Evolutionary conservation across 306 rosid genomes (phyloP).

Genomic region (Dryas alaskensis): DNA sequence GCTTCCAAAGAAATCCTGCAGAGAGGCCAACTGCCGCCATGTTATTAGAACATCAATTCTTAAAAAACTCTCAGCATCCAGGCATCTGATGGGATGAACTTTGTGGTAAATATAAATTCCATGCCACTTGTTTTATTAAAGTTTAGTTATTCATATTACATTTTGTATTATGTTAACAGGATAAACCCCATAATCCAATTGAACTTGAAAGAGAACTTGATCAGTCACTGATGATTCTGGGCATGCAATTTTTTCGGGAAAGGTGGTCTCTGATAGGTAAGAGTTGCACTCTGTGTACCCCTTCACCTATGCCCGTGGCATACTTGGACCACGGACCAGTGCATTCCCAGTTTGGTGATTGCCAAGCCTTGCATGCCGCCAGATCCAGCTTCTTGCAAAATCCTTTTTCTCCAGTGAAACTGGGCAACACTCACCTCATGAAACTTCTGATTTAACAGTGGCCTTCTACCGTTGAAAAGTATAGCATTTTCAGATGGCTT

Average conservation of each 20-base stretch:
- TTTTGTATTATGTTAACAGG: constrained; percentile 42
- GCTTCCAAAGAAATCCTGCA: constrained; percentile 94
- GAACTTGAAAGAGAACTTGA: constrained; percentile 49
- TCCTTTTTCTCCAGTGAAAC: constrained; percentile 37
- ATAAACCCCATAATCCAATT: constrained; percentile 48
- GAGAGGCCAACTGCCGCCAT: constrained; percentile 68
- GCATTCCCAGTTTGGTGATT: constrained; percentile 5
- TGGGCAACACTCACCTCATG: constrained; percentile 33
- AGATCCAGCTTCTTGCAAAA: constrained; percentile 33
- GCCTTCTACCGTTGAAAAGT: constrained; percentile 37
- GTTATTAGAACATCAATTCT: constrained; percentile 77
- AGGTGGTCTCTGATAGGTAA: constrained; percentile 45
- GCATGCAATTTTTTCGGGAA: constrained; percentile 35
- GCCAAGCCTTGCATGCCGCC: constrained; percentile 27
- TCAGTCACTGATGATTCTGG: constrained; percentile 34
- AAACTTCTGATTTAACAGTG: constrained; percentile 37
- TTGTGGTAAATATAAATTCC: constrained; percentile 40
- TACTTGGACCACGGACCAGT: constrained; percentile 17
- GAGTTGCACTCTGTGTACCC: constrained; percentile 11
- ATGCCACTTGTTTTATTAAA: constrained; percentile 3
- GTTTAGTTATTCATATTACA: constrained; percentile 16
- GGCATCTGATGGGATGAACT: constrained; percentile 33
- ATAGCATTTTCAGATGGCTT: constrained; percentile 28
- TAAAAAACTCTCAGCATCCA: constrained; percentile 50
- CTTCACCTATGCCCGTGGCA: neutral